Base-by-base conservation (phyloP, 768 basidiomycete species). In the Mycena metata region DNA sequence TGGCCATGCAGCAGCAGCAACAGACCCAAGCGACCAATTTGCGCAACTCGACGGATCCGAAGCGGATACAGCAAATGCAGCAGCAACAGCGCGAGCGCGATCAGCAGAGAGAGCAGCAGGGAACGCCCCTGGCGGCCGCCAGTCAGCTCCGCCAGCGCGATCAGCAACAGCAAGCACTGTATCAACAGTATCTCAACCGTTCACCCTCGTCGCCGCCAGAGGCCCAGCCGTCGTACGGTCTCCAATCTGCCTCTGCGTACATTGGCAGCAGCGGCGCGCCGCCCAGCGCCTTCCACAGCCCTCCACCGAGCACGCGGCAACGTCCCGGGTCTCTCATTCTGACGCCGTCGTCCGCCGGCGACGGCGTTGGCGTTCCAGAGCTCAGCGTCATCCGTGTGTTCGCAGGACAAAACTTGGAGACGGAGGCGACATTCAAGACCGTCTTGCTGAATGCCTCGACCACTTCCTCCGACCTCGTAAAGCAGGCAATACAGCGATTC, bases 351-450 rank as follows among this genome's bases (percentile, higher is more conserved):
- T 77, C 88, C 26, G 81, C 86, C 74, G 90, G 92, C 73, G 89
- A 89, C 63, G 88, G 88, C 3, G 81, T 86, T 0, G 83, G 83
- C 9, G 88, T 93, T 5, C 94, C 93, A 0, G 91, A 96, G 60
- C 87, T 99, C 62, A 98, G 92, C 73, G 98, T 99, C 69, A 91
- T 99, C 57, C 93, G 98, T 26, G 90, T 99, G 43, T 99, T 99
- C 76, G 96, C 97, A 0, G 98, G 97, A 33, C 90, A 92, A 71
- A 86, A 94, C 71, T 77, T 99, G 70, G 91, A 96, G 77, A 95
- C 96, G 0, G 96, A 99, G 73, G 95, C 96, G 2, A 98, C 97
- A 7, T 99, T 99, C 87, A 99, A 99, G 83, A 99, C 98, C 8
- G 98, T 97, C 1, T 81, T 99, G 19, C 86, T 99, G 63, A 98